Evolutionary conservation across 306 rosid genomes (phyloP).

Genomic region (Vicia villosa): DNA sequence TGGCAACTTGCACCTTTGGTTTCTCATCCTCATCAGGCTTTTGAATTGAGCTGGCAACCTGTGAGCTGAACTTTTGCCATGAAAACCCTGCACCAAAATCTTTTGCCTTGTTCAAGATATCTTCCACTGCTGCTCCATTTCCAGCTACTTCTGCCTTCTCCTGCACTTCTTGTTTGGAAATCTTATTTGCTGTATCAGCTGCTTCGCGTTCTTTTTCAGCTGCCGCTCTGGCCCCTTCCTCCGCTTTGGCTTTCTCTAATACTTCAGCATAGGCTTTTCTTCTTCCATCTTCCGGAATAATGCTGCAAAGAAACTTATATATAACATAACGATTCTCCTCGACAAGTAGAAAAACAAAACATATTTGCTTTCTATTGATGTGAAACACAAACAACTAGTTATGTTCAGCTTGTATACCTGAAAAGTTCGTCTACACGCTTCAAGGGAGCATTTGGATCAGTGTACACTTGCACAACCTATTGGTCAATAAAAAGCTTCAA

Average conservation of each 20-base stretch:
- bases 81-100: constrained; percentile 67
- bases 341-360: constrained; percentile 1
- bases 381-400: constrained; percentile 9
- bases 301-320: constrained; percentile 45
- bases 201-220: too few species aligned
- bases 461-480: constrained; percentile 79
- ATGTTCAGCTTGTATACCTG: constrained; percentile 48
- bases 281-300: constrained; percentile 87
- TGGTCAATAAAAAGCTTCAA: constrained; percentile 6
- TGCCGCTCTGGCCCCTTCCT: constrained; percentile 71
- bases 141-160: constrained; percentile 61
- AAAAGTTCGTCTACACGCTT: constrained; percentile 73
- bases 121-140: constrained; percentile 55
- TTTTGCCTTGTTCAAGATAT: constrained; percentile 68
- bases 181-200: constrained; percentile 65
- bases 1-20: constrained; percentile 71
- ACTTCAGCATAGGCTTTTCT: constrained; percentile 76
- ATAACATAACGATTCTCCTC: constrained; percentile 8
- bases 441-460: constrained; percentile 74
- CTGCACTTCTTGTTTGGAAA: constrained; percentile 57
- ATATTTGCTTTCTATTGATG: background rate
- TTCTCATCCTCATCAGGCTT: constrained; percentile 52
- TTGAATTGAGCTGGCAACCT: constrained; percentile 54
- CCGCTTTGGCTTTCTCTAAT: constrained; percentile 69
- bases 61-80: constrained; percentile 74